These are phyloP conservation scores for Phanerochaete carnosa DNA, from an alignment of 768 basidiomycete genomes.

Conservation along the genomic window DNA sequence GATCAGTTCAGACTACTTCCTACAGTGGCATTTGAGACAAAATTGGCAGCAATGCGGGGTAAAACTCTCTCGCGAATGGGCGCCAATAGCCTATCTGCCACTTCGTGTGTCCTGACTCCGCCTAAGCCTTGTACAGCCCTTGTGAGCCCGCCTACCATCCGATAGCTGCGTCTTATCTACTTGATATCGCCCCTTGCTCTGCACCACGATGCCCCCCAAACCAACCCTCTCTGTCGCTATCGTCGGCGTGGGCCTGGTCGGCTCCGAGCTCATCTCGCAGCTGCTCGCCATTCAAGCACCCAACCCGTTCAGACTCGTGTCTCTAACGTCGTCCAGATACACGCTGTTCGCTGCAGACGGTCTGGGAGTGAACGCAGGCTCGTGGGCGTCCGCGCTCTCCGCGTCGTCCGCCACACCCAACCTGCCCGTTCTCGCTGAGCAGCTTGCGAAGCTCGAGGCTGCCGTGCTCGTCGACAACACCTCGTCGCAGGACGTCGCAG, in stretches of 20 bases:
- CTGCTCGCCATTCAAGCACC: slow-evolving; percentile 63
- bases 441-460: slow-evolving; percentile 46
- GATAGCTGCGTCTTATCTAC: no score
- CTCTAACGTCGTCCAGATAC: slow-evolving; percentile 64
- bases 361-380: slow-evolving; percentile 36
- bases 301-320: slow-evolving; percentile 58
- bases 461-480: slow-evolving; percentile 91
- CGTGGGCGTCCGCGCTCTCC: slow-evolving; percentile 25
- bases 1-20: no score
- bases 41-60: no score
- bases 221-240: slow-evolving; percentile 55
- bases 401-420: slow-evolving; percentile 25
- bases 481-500: slow-evolving; percentile 77
- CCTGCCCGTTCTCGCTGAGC: slow-evolving; percentile 39
- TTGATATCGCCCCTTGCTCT: no score
- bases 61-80: no score
- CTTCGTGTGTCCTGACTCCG: no score
- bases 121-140: no score
- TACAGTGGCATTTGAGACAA: no score
- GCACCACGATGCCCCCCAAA: neutral
- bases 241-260: slow-evolving; percentile 92
- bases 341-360: slow-evolving; percentile 51
- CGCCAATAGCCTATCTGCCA: no score
- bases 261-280: slow-evolving; percentile 82
- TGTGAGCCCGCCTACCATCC: no score